Evolutionary conservation across 139 green algal genomes (phyloP), one percentile per base, ranked within the genome.

Genomic region (Haematococcus sp.): DNA sequence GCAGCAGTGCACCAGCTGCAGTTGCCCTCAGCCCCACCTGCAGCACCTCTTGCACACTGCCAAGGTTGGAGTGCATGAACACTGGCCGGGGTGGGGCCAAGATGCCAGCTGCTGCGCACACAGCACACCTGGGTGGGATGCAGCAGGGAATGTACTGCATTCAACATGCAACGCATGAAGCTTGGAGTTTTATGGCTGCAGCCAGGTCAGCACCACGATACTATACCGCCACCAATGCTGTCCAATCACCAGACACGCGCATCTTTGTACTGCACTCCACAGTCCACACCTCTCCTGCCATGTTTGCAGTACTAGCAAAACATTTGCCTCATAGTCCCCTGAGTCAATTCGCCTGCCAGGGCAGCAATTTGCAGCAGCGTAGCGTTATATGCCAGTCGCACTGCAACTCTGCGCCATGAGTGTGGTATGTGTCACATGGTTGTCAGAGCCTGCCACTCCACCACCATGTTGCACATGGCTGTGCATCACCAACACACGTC

Each of bases 61-160:
- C 75, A 23, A 92, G 79, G 40, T 92, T 89, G 73, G 70, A 83
- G 77, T 91, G 81, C 74, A 93, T 89, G 25, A 93, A 76, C 40
- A 33, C 9, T 4, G 85, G 84, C 34, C 32, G 66, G 1, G 76
- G 77, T 54, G 75, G 74, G 7, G 66, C 30, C 1, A 43, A 22
- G 23, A n/a, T 30, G 0, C 74, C 67, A 3, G 58, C 61, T 23
- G 54, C 74, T 13, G 9, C 40, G 9, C 54, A 44, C n/a, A 33
- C 70, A 20, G 0, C 20, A 61, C 78, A 49, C 40, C 40, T 49
- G 40, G 40, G n/a, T n/a, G n/a, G n/a, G n/a, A n/a, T n/a, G n/a
- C n/a, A n/a, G n/a, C n/a, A n/a, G n/a, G n/a, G n/a, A n/a, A n/a
- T n/a, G n/a, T n/a, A n/a, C n/a, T n/a, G n/a, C n/a, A n/a, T n/a